A percentile compares a stretch with the other conserved stretches of the same genome.
Evolutionary conservation across 371 early-diverging fungal genomes (phyloP).

Genomic region (Gilbertella persicaria): DNA sequence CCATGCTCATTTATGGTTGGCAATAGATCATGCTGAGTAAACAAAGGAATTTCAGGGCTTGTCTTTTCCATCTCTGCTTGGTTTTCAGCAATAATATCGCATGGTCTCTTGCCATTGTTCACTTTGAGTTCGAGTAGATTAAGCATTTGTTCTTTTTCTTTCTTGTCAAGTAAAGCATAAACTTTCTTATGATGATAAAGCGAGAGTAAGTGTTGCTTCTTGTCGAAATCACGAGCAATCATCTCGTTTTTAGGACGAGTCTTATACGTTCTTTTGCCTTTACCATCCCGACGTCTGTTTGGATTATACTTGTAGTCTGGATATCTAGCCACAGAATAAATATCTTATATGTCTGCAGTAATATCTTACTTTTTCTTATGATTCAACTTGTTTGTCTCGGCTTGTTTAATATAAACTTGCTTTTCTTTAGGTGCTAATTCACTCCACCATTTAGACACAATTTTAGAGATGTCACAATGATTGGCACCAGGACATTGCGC

Average conservation of each 20-base stretch:
- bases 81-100: no score
- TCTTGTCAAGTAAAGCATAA: no score
- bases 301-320: neutral
- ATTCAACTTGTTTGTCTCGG: slow-evolving; percentile 53
- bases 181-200: no score
- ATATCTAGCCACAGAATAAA: no score
- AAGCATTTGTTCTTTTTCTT: no score
- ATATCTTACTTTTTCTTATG: slow-evolving; percentile 44
- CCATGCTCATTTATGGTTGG: no score
- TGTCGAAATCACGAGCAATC: neutral
- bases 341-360: no score
- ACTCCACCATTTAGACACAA: slow-evolving; percentile 73
- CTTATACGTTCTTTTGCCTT: neutral
- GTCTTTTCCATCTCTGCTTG: no score
- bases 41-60: no score
- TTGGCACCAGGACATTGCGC: slow-evolving; percentile 57
- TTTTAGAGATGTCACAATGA: slow-evolving; percentile 68
- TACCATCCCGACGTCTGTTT: neutral
- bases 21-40: no score
- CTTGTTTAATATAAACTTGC: slow-evolving; percentile 53
- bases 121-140: no score
- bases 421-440: slow-evolving; percentile 55
- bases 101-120: no score
- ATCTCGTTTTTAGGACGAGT: neutral
- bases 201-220: neutral